These are phyloP conservation scores for Notholithocarpus densiflorus DNA, from an alignment of 306 rosid genomes.

Conservation along the genomic window DNA sequence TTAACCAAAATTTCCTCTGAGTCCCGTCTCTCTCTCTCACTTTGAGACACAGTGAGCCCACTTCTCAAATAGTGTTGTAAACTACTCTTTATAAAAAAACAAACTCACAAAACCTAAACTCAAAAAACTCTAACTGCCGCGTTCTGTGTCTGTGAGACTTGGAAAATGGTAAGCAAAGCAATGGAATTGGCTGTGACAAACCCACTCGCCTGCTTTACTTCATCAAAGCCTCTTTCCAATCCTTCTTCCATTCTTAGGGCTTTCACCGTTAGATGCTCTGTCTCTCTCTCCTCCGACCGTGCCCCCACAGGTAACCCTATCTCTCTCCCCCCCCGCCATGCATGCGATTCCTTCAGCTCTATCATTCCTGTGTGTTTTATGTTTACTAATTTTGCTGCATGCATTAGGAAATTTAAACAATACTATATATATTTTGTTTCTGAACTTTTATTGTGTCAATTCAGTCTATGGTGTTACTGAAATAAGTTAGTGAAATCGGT, in stretches of 20 bases:
- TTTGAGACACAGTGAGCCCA: too few relatives aligned
- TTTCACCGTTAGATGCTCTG: slow-evolving; percentile 45
- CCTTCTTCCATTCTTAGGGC: slow-evolving; percentile 20
- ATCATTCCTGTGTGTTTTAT: not conserved
- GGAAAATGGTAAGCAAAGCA: slow-evolving; percentile 41
- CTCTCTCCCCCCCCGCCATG: too few relatives aligned
- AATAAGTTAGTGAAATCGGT: too few relatives aligned
- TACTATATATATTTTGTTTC: not conserved
- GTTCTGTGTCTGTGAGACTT: not conserved
- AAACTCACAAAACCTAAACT: not conserved
- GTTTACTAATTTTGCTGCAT: too few relatives aligned
- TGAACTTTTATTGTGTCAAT: too few relatives aligned
- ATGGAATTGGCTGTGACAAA: slow-evolving; percentile 28
- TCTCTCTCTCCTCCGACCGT: slow-evolving; percentile 6
- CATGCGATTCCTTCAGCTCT: not conserved
- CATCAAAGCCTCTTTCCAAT: not conserved
- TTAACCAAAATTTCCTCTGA: too few relatives aligned
- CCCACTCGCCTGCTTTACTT: slow-evolving; percentile 16
- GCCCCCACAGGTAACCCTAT: slow-evolving; percentile 26
- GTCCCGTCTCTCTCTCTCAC: not conserved
- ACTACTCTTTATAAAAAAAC: not conserved
- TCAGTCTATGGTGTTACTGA: too few relatives aligned
- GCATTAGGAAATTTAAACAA: not conserved
- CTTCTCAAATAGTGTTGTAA: too few relatives aligned
- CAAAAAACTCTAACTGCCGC: not conserved